Evolutionary conservation across 768 basidiomycete species (phyloP).

Genomic region (Leccinum variicolor): DNA sequence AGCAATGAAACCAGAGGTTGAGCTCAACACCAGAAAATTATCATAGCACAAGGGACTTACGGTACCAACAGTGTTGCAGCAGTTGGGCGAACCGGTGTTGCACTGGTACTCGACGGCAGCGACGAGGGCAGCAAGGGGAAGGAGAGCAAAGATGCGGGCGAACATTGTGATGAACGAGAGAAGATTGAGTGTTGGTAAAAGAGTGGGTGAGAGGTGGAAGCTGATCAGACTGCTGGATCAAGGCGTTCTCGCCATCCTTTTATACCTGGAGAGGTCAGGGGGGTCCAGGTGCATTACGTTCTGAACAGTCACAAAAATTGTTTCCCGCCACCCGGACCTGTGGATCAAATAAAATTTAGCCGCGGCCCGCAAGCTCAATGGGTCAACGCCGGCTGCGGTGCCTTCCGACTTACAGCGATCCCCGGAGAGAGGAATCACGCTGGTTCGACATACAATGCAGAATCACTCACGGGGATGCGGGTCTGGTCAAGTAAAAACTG

Average conservation of each 20-base stretch:
- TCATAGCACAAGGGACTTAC: background rate
- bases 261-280: background rate
- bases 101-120: background rate
- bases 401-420: too few relatives aligned
- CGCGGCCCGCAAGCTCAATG: too few relatives aligned
- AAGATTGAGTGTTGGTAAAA: background rate
- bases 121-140: background rate
- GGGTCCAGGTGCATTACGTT: too few relatives aligned
- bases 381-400: too few relatives aligned
- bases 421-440: too few relatives aligned
- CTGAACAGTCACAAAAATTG: too few relatives aligned
- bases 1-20: background rate
- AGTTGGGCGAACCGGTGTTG: background rate
- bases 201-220: background rate
- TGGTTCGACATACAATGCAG: too few relatives aligned
- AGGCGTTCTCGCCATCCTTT: background rate
- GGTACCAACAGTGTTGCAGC: background rate
- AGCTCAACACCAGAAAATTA: background rate
- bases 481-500: too few relatives aligned
- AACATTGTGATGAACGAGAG: background rate
- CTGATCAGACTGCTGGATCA: background rate
- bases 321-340: too few relatives aligned
- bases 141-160: background rate
- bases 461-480: too few relatives aligned
- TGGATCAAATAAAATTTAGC: too few relatives aligned